Evolutionary conservation across 2,329 filamentous ascomycete genomes (phyloP).

Genomic region (Falciphora oryzae): DNA sequence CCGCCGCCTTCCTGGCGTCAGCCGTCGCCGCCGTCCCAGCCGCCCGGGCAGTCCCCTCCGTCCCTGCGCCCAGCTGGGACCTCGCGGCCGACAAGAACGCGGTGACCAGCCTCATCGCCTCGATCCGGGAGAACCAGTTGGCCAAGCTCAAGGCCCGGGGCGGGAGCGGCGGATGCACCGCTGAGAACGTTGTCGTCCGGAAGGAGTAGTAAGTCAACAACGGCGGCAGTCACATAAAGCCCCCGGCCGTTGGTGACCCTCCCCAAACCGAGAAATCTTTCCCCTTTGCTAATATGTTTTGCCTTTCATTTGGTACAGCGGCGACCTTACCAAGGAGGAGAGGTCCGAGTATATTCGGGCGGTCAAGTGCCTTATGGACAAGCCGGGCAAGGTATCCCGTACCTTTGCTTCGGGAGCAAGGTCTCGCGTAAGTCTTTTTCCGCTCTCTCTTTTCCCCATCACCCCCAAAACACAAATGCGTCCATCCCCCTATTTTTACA

Average conservation of each 20-base stretch:
- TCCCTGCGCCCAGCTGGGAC: background rate
- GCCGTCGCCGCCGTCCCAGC: background rate
- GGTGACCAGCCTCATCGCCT: background rate
- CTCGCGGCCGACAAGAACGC: background rate
- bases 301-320: constrained; percentile 13
- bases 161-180: constrained; percentile 19
- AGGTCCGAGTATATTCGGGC: constrained; percentile 32
- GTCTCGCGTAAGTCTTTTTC: constrained; percentile 19
- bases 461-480: too few species aligned
- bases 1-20: background rate
- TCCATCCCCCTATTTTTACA: too few species aligned
- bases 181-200: constrained; percentile 21
- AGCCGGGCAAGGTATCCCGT: constrained; percentile 24
- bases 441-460: too few species aligned
- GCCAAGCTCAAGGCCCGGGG: background rate
- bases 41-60: too few species aligned
- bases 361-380: constrained; percentile 29
- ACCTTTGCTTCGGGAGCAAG: constrained; percentile 27
- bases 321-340: constrained; percentile 25
- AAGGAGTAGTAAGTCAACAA: constrained; percentile 23
- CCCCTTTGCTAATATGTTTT: too few species aligned
- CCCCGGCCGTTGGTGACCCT: too few species aligned
- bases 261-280: too few species aligned
- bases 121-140: background rate
- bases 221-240: too few species aligned